phyloP scores from a whole-genome alignment of 495 filamentous ascomycete species.

The Xylaria longipes region DNA sequence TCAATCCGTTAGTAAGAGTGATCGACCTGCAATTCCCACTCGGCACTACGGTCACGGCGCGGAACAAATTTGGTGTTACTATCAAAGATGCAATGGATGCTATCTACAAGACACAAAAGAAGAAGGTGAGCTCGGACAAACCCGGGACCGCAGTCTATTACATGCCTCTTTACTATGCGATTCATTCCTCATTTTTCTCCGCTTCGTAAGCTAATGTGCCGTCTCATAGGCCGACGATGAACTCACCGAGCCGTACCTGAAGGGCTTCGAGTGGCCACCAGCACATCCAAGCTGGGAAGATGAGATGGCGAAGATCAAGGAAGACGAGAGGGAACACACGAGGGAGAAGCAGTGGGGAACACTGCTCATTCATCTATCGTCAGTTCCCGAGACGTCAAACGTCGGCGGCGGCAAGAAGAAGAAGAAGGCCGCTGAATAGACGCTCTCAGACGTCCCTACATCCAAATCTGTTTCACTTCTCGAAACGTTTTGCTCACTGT shows the following conservation, averaged over 20 bases:
- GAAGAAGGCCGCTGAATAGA: constrained; percentile 65
- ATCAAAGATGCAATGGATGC: constrained; percentile 94
- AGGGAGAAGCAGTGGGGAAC: constrained; percentile 52
- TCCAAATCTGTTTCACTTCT: constrained; percentile 16
- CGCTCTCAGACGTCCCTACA: neutral
- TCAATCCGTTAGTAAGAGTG: constrained; percentile 85
- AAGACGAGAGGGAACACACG: constrained; percentile 25
- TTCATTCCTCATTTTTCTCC: neutral
- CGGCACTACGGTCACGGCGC: constrained; percentile 84
- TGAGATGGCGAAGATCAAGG: constrained; percentile 60
- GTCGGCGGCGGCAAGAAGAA: constrained; percentile 67
- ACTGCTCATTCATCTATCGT: constrained; percentile 83
- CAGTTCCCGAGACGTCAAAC: constrained; percentile 60
- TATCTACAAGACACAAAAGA: constrained; percentile 93
- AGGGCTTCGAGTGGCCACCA: constrained; percentile 85
- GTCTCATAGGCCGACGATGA: constrained; percentile 84
- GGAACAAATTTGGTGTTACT: constrained; percentile 90
- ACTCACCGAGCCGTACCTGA: constrained; percentile 79
- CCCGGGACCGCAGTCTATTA: neutral
- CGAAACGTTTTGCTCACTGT: constrained; percentile 5
- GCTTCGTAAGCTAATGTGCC: neutral
- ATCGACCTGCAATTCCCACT: constrained; percentile 89
- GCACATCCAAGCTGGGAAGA: constrained; percentile 63
- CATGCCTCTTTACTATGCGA: neutral
- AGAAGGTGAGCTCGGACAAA: constrained; percentile 65